These are phyloP conservation scores for Aphanomyces astaci DNA, from an alignment of 352 stramenopile genomes.

Conservation along the genomic window DNA sequence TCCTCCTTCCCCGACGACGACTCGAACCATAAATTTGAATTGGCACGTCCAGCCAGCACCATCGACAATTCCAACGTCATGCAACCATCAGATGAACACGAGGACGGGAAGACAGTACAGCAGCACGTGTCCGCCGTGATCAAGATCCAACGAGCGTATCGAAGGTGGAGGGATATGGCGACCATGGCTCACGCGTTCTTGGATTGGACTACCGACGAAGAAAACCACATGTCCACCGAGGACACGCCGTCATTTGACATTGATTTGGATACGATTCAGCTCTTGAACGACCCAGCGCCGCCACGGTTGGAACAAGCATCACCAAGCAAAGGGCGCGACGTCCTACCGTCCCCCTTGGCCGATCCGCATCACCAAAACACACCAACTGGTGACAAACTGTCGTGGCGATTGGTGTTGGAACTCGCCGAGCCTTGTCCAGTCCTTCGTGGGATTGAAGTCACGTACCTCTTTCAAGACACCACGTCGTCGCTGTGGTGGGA, in stretches of 20 bases:
- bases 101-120: too few relatives aligned
- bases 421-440: neutral
- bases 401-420: neutral
- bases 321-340: neutral
- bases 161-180: neutral
- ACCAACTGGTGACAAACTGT: too few relatives aligned
- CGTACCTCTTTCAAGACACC: slow-evolving; percentile 2
- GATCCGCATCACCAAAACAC: too few relatives aligned
- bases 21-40: neutral
- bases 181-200: neutral
- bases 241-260: neutral
- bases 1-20: neutral
- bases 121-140: neutral
- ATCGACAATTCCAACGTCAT: too few relatives aligned
- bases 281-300: neutral
- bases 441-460: neutral
- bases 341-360: too few relatives aligned
- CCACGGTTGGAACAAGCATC: neutral
- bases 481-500: slow-evolving; percentile 18
- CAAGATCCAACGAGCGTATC: neutral
- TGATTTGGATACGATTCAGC: neutral
- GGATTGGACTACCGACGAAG: slow-evolving; percentile 3
- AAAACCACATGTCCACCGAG: neutral
- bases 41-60: too few relatives aligned
- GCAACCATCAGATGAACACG: too few relatives aligned